Base-by-base conservation (phyloP, 352 stramenopile species). In the Phytophthora rubi region DNA sequence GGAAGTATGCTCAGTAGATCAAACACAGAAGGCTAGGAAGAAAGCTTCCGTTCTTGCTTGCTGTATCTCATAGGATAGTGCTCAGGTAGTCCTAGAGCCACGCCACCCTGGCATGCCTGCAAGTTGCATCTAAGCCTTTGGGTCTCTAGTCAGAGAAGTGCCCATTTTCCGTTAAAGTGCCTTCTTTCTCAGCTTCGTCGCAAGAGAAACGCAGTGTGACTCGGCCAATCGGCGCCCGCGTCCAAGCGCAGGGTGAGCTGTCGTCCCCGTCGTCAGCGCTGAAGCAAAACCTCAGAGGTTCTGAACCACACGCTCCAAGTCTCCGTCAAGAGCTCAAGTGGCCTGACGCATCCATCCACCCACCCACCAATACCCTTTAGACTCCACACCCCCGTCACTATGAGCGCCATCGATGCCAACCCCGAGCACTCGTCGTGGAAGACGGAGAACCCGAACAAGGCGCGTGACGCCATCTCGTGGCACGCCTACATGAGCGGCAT, bases 381-480 rank as follows among this genome's bases (percentile, higher is more conserved):
- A 48, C 39, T 48, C 39, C 39, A 48, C 33, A 21, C 9, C 39
- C 9, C 12, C 39, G 18, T 45, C 0, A 58, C 51, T 35, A 76
- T 79, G 65, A 72, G 48, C 62, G 45, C 54, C 12, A 53, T 65
- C 42, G 53, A 73, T 9, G 35, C 49, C 58, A 71, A 51, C 44
- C 26, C 68, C 16, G 59, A 76, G 4, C 62, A 68, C 35, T 76
- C 72, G 49, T 73, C 71, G 2, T 81, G 75, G 75, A 63, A 72
- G 60, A 57, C 54, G 4, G 58, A 75, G 42, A 79, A 90, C 72
- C 76, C 75, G n/a, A 73, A 89, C 51, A 62, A 75, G 45, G 81
- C 75, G 23, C 82, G 85, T 53, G 85, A 95, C 45, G 82, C 86
- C 68, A 91, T 95, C 71, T 83, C 83, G 2, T 82, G 69, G 67